phyloP scores from a whole-genome alignment of 2,329 filamentous ascomycete genomes.

The Apiospora rasikravindrae region DNA sequence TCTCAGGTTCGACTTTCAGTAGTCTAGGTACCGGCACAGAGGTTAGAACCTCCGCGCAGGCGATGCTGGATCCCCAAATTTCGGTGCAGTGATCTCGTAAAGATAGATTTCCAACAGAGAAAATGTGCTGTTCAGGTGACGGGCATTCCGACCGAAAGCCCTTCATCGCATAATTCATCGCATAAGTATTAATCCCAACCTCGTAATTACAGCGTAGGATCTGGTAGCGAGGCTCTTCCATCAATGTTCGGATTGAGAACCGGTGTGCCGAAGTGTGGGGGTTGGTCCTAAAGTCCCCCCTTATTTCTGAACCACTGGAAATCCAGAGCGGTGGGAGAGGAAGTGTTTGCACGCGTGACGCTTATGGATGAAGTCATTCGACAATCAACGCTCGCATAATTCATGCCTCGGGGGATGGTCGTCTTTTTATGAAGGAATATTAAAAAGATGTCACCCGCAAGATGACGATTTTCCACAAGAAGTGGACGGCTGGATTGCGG shows the following conservation, averaged over 20 bases:
- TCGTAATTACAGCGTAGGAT: neutral
- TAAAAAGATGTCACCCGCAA: neutral
- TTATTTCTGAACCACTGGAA: neutral
- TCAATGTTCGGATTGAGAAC: neutral
- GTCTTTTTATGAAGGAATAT: neutral
- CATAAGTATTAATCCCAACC: too few species aligned
- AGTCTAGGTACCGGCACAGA: neutral
- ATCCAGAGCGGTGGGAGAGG: neutral
- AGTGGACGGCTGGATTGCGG: neutral
- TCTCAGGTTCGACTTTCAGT: neutral
- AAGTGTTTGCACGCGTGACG: neutral
- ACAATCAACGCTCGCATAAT: neutral
- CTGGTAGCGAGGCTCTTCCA: neutral
- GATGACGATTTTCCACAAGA: neutral
- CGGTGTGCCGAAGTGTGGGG: neutral
- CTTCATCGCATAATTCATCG: too few species aligned
- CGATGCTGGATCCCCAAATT: neutral
- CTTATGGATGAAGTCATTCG: neutral
- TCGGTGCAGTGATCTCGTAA: neutral
- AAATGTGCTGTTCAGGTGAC: neutral
- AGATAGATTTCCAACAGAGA: neutral
- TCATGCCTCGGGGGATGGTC: too few species aligned
- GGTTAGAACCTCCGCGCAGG: neutral
- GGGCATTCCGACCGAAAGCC: too few species aligned
- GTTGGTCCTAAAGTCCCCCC: too few species aligned